Evolutionary conservation across 352 stramenopile species (phyloP), one percentile per base, ranked within the genome.

Genomic region (Pythium aristosporum): DNA sequence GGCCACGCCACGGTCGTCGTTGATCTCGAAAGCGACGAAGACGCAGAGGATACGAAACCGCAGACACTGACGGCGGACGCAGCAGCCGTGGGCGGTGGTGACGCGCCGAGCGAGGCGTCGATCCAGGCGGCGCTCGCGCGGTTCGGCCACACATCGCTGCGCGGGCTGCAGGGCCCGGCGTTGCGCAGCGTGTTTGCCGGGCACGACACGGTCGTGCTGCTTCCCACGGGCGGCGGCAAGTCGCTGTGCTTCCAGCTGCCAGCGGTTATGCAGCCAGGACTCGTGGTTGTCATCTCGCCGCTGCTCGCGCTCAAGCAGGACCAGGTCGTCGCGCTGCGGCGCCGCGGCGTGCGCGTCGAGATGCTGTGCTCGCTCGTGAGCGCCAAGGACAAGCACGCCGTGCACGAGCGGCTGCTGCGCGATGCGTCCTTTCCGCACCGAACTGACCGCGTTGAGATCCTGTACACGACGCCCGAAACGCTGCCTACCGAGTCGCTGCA

Each of bases 211-310:
- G 50, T 99, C 15, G 77, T 98, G 37, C 82, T 99, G 6, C 90
- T 98, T 66, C 93, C 97, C n/a, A 99, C 97, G 13, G 97, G 97
- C 7, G 94, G 94, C 34, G 97, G 97, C 59, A 99, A 99, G 73
- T 98, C 89, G 39, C 79, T 99, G 13, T 99, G 93, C 70, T 99
- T 99, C 70, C 94, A 98, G 51, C 73, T 99, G 2, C 96, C 77
- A 1, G 77, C 80, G 20, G 68, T 86, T 44, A 62, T 91, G 30
- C 64, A 85, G 32, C 72, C 69, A 0, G 90, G 91, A 3, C 67
- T 97, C 15, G 91, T 91, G 10, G 64, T 98, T 12, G 90, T 98
- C 5, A 74, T 98, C 3, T 94, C 76, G 63, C 93, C 92, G 5
- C 75, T 98, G 16, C 65, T 98, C 16, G 79, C 89, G 21, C 74